These are phyloP conservation scores for Colletotrichum spinosum DNA, from an alignment of 2,329 filamentous ascomycete species.

Conservation along the genomic window DNA sequence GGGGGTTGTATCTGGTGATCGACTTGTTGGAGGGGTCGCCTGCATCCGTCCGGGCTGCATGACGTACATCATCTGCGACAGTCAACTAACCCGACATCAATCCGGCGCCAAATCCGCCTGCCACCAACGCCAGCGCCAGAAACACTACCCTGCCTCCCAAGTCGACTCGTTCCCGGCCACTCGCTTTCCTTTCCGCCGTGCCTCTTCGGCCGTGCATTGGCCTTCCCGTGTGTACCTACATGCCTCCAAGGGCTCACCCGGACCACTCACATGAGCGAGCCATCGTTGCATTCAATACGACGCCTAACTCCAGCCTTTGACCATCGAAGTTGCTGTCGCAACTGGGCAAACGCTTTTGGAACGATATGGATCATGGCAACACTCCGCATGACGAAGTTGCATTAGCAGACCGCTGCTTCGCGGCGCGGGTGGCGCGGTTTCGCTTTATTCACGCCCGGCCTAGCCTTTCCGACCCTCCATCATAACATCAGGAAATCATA, in stretches of 20 bases:
- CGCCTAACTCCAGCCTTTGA: neutral
- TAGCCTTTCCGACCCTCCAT: conserved; percentile 33
- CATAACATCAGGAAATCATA: neutral
- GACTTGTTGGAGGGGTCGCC: conserved; percentile 22
- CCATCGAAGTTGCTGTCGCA: neutral
- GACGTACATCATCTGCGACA: conserved; percentile 36
- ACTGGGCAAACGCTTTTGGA: too few species aligned
- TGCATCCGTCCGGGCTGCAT: conserved; percentile 34
- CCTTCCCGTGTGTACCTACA: conserved; percentile 29
- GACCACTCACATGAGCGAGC: conserved; percentile 28
- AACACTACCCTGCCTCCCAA: neutral
- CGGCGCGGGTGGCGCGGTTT: conserved; percentile 32
- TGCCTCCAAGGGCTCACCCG: conserved; percentile 33
- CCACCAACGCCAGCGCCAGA: conserved; percentile 2
- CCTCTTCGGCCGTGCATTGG: conserved; percentile 36
- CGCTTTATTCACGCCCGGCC: conserved; percentile 15
- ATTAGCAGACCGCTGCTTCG: conserved; percentile 12
- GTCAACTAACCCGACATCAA: conserved; percentile 24
- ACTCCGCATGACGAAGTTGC: neutral
- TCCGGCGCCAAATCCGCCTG: conserved; percentile 28
- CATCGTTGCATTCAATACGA: neutral
- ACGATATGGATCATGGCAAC: too few species aligned
- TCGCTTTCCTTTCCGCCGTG: conserved; percentile 34
- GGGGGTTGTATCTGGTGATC: conserved; percentile 39
- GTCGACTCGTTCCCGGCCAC: conserved; percentile 21